Conservation (phyloP, 2,329 filamentous ascomycete genomes). For the Apiospora phragmitis region DNA sequence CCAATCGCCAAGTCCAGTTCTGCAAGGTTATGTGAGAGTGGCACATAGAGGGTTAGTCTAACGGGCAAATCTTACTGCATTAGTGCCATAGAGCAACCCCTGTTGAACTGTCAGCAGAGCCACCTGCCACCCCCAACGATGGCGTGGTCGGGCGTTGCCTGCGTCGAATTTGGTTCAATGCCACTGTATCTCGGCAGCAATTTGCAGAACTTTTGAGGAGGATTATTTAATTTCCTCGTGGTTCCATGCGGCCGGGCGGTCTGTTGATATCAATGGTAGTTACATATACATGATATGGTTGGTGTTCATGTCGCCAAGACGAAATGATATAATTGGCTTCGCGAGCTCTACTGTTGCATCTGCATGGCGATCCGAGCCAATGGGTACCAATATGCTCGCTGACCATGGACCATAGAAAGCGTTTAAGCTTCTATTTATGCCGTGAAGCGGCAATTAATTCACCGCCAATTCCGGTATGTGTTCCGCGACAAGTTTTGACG, state of each 20-base stretch:
- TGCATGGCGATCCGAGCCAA: not conserved
- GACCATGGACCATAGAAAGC: not conserved
- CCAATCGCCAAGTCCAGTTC: not conserved
- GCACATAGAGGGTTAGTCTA: not conserved
- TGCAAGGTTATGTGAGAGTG: not conserved
- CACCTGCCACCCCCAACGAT: not conserved
- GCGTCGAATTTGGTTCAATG: not conserved
- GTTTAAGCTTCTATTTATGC: not conserved
- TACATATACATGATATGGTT: not conserved
- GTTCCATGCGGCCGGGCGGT: not conserved
- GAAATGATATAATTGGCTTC: not conserved
- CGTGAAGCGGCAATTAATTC: not conserved
- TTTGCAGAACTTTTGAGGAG: not conserved
- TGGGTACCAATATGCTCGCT: not conserved
- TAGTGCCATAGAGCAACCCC: not conserved
- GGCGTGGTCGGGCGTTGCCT: not conserved
- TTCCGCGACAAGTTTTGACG: not conserved
- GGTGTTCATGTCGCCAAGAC: not conserved
- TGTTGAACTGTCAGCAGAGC: not conserved
- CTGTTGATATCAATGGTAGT: not conserved
- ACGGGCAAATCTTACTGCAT: slow-evolving; percentile 5
- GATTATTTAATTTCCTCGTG: not conserved
- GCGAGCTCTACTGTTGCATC: not conserved
- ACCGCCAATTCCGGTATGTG: not conserved
- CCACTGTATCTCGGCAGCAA: not conserved